Percentiles rank a stretch among this genome's conserved stretches.
Conservation (phyloP, 208 protist species). For the Crithidia fasciculata region DNA sequence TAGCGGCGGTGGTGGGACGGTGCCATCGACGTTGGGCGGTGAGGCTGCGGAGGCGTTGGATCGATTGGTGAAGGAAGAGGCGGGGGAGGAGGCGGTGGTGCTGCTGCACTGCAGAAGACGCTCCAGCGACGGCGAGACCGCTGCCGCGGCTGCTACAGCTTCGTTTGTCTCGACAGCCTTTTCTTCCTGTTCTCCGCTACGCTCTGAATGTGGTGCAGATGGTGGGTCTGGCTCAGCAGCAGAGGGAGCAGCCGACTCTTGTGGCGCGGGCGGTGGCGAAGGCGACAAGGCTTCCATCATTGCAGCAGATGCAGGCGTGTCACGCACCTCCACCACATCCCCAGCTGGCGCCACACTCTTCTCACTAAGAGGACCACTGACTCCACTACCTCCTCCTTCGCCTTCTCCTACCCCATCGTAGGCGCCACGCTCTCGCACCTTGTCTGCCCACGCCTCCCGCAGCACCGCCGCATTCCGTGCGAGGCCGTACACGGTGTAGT, state of each 20-base stretch:
- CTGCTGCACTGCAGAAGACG: slow-evolving; percentile 34
- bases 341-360: neutral
- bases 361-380: neutral
- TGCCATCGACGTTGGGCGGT: too few species aligned
- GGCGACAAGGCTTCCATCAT: too few species aligned
- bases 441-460: slow-evolving; percentile 32
- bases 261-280: too few species aligned
- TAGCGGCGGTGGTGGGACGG: too few species aligned
- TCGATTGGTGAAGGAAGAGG: neutral
- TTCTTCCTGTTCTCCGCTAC: neutral
- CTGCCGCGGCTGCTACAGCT: neutral
- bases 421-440: slow-evolving; percentile 24
- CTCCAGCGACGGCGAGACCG: slow-evolving; percentile 26
- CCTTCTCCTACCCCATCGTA: neutral
- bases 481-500: slow-evolving; percentile 44
- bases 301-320: neutral
- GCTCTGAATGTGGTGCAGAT: too few species aligned
- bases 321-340: neutral
- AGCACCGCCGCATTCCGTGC: slow-evolving; percentile 36
- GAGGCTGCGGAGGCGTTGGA: too few species aligned
- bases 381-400: neutral
- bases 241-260: too few species aligned
- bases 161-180: neutral
- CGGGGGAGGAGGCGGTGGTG: slow-evolving; percentile 20
- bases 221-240: too few species aligned